Evolutionary conservation across 2,329 filamentous ascomycete species (phyloP), one percentile per base, ranked within the genome.

Genomic region (Exophiala viscosa): DNA sequence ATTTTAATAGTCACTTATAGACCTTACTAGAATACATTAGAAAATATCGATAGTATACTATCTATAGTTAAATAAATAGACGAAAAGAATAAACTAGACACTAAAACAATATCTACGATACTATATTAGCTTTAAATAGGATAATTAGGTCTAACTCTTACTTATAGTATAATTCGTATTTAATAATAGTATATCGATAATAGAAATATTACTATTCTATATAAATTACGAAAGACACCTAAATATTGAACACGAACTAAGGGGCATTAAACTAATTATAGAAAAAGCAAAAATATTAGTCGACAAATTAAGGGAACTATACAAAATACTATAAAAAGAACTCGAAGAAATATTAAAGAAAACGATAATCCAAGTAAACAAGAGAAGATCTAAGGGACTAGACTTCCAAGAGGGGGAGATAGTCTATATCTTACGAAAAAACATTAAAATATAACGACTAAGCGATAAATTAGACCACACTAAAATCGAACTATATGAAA

Each of bases 41-140:
- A 54, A 57, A 41, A 23, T 59, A 28, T 48, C 9, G 2, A 48
- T 15, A 40, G 14, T 20, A 11, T 58, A 49, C 18, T 46, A 59
- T 31, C 38, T 35, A 40, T 48, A 59, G 41, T 52, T 34, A 10
- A 18, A 55, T 45, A 33, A 42, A 20, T 52, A 53, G 42, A 60
- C 31, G 17, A 32, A 58, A 55, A 33, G 36, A 35, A 58, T 48
- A 48, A 61, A 60, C 23, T 56, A 56, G 35, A 55, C 40, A 11
- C 9, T 58, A 17, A 14, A 60, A 49, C 35, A 51, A 42, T 60
- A 60, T 32, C 42, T 60, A 40, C 11, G 41, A 20, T 36, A 31
- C 3, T 60, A 60, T 45, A 41, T 56, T 45, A 58, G 58, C 41
- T 50, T 54, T 47, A 3, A 40, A 32, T 58, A 59, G 48, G 23